Evolutionary conservation across 2,329 filamentous ascomycete genomes (phyloP).

Genomic region (Epichloe sylvatica): DNA sequence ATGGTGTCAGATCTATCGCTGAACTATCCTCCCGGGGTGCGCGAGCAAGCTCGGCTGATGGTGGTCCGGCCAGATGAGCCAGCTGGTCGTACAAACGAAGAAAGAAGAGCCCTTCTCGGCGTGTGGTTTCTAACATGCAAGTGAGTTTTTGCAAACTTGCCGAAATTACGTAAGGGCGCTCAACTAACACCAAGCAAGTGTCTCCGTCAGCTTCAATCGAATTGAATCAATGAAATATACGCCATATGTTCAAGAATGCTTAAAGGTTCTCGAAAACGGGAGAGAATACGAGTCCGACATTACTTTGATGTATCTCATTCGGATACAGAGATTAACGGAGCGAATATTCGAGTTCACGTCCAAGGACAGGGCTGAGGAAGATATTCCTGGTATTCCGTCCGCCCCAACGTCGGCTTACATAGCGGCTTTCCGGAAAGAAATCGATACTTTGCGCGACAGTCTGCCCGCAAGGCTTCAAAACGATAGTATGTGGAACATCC

Average conservation of each 20-base stretch:
- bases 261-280: slow-evolving; percentile 28
- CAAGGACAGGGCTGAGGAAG: slow-evolving; percentile 21
- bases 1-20: slow-evolving; percentile 34
- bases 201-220: slow-evolving; percentile 28
- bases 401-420: slow-evolving; percentile 32
- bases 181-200: slow-evolving; percentile 13
- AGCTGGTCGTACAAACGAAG: slow-evolving; percentile 32
- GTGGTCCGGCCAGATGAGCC: slow-evolving; percentile 26
- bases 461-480: slow-evolving; percentile 22
- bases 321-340: slow-evolving; percentile 36
- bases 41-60: slow-evolving; percentile 30
- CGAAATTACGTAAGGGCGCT: not conserved
- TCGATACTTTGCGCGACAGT: slow-evolving; percentile 25
- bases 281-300: slow-evolving; percentile 33
- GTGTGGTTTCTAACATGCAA: slow-evolving; percentile 41
- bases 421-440: slow-evolving; percentile 30
- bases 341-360: slow-evolving; percentile 30
- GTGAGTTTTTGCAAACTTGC: slow-evolving; percentile 21
- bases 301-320: slow-evolving; percentile 31
- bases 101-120: slow-evolving; percentile 36
- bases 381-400: slow-evolving; percentile 20
- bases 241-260: slow-evolving; percentile 36
- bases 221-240: slow-evolving; percentile 38
- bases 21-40: slow-evolving; percentile 24
- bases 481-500: slow-evolving; percentile 22